phyloP scores from a whole-genome alignment of 139 green algal species.

The Tetradesmus lagerheimii region DNA sequence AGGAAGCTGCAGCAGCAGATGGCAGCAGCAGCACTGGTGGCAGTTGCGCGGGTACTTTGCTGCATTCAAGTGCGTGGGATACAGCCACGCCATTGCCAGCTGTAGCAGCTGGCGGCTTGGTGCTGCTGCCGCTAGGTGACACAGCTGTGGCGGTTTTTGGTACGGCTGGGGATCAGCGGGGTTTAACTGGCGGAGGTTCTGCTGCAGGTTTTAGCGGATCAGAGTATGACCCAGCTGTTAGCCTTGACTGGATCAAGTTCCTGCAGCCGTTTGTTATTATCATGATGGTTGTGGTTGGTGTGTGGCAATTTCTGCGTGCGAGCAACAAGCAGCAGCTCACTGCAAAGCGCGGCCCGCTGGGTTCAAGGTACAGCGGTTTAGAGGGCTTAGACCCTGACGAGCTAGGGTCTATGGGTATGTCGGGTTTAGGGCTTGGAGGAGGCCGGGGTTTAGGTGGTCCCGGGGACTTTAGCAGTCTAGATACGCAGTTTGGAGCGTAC shows the following conservation, averaged over 20 bases:
- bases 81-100: not conserved
- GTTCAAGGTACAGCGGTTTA: not conserved
- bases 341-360: not conserved
- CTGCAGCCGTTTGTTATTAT: constrained; percentile 38
- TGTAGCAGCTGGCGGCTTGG: not conserved
- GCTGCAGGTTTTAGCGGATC: not conserved
- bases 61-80: not conserved
- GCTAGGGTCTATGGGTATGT: not conserved
- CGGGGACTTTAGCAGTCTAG: not conserved
- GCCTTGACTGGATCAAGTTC: constrained; percentile 22
- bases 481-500: not conserved
- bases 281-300: constrained; percentile 32
- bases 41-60: not conserved
- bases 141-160: not conserved
- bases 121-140: constrained; percentile 35
- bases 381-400: not conserved
- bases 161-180: not conserved
- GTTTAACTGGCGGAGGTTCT: not conserved
- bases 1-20: not conserved
- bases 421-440: not conserved
- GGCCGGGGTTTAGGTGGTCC: not conserved
- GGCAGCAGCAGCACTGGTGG: not conserved
- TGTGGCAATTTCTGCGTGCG: constrained; percentile 40
- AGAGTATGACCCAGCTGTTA: not conserved
- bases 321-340: constrained; percentile 25